Evolutionary conservation across 257 asterid genomes (phyloP), one percentile per base, ranked within the genome.

Genomic region (Jacaranda copaia): DNA sequence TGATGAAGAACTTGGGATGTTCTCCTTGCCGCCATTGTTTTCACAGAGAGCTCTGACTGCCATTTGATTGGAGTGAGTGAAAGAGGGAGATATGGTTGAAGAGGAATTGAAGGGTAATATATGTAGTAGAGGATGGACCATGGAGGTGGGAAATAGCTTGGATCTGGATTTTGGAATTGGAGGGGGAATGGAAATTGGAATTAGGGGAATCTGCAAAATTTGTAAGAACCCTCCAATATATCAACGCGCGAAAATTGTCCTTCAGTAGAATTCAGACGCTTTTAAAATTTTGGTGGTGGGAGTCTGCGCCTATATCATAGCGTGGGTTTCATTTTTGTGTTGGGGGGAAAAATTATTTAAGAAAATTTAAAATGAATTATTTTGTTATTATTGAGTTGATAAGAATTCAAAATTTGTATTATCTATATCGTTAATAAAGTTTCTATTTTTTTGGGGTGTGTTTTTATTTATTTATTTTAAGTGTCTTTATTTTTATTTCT

Each of bases 11-110:
- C n/a, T 38, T 32, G 83, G 81, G 40, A 52, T 70, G 83, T 82
- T 82, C 78, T 79, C 83, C 73, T 82, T 82, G 78, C 56, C 65
- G 74, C 46, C 78, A 43, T 52, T 59, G 77, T 15, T 61, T 14
- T 45, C 77, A 36, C 60, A 62, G 6, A 45, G 40, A 61, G 78
- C 78, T 5, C 32, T 16, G 71, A 70, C 15, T 39, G 81, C 83
- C 86, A 82, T 82, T 56, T 15, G 66, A 11, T 15, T 8, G 14
- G n/a, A 18, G 35, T 15, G 77, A 32, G 43, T 19, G 73, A 52
- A 57, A 15, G 49, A 40, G 70, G 36, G 39, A 51, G 70, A 45
- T 64, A 64, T 71, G 75, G 2, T 20, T 20, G 59, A 59, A 6
- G 51, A 6, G 39, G 67, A 10, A 9, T 4, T 63, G 61, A 13